These are phyloP conservation scores for Graphium sp. DNA, from an alignment of 2,329 filamentous ascomycete species.

Conservation along the genomic window DNA sequence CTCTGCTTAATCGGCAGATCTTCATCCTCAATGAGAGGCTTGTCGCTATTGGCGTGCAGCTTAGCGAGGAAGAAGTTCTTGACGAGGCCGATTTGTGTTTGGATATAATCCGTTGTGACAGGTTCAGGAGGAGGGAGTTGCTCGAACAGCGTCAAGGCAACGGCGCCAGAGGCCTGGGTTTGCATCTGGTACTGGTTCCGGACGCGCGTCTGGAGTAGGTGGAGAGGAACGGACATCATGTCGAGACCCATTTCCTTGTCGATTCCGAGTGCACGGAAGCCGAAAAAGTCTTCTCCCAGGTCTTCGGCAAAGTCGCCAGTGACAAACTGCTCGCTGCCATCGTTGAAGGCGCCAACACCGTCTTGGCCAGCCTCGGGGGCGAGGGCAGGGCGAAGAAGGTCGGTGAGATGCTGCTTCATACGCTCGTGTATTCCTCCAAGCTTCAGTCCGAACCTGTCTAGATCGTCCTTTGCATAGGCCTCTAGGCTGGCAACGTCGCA, in stretches of 20 bases:
- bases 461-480: constrained; percentile 76
- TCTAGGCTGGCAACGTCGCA: constrained; percentile 70
- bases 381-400: constrained; percentile 80
- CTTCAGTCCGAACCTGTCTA: constrained; percentile 71
- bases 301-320: constrained; percentile 96
- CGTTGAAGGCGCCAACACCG: constrained; percentile 81
- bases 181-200: constrained; percentile 73
- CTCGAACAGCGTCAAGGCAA: constrained; percentile 45
- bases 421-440: constrained; percentile 77
- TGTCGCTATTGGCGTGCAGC: constrained; percentile 63
- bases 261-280: constrained; percentile 86
- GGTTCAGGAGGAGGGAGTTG: constrained; percentile 55
- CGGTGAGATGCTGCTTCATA: constrained; percentile 85
- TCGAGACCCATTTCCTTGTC: constrained; percentile 82
- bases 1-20: constrained; percentile 87
- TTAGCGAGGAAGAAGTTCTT: constrained; percentile 86
- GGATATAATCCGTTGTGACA: constrained; percentile 62
- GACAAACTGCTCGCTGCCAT: constrained; percentile 93
- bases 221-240: constrained; percentile 78
- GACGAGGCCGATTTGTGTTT: constrained; percentile 70
- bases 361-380: constrained; percentile 58
- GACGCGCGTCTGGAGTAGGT: constrained; percentile 83
- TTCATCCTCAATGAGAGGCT: constrained; percentile 82
- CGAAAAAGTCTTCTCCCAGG: constrained; percentile 96
- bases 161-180: constrained; percentile 40